These are phyloP conservation scores for Marvania coccoides DNA, from an alignment of 139 green algal genomes.

Conservation along the genomic window DNA sequence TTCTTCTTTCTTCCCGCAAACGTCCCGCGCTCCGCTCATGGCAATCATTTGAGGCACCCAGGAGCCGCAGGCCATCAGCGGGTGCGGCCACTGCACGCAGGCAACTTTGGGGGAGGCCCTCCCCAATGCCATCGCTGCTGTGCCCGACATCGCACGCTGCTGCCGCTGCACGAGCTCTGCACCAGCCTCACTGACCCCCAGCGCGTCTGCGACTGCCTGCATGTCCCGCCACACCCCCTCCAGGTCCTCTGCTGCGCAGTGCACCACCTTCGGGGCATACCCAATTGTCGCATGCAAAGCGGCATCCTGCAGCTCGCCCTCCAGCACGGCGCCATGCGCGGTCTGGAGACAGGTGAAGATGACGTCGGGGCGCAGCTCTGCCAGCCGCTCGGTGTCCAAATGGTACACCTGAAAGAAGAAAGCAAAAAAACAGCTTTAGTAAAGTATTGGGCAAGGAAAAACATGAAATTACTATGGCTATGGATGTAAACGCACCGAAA, in stretches of 20 bases:
- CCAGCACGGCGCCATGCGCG: constrained; percentile 27
- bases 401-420: no score
- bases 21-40: constrained; percentile 38
- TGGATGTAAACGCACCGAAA: no score
- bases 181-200: constrained; percentile 17
- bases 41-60: constrained; percentile 55
- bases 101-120: constrained; percentile 25
- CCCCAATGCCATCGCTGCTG: constrained; percentile 12
- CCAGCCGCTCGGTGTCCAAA: constrained; percentile 27
- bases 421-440: no score
- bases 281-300: constrained; percentile 37
- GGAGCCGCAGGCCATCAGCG: constrained; percentile 39
- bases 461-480: no score
- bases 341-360: constrained; percentile 51
- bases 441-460: no score
- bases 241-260: constrained; percentile 37
- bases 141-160: constrained; percentile 21
- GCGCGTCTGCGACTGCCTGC: constrained; percentile 28
- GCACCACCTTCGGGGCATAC: constrained; percentile 37
- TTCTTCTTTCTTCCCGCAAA: constrained; percentile 21
- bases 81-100: constrained; percentile 52
- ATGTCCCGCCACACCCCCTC: constrained; percentile 44
- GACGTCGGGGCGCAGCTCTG: constrained; percentile 39
- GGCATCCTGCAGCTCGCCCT: constrained; percentile 11
- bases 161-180: constrained; percentile 3